These are phyloP conservation scores for Colletotrichum liaoningense DNA, from an alignment of 2,329 filamentous ascomycete genomes.

Conservation along the genomic window DNA sequence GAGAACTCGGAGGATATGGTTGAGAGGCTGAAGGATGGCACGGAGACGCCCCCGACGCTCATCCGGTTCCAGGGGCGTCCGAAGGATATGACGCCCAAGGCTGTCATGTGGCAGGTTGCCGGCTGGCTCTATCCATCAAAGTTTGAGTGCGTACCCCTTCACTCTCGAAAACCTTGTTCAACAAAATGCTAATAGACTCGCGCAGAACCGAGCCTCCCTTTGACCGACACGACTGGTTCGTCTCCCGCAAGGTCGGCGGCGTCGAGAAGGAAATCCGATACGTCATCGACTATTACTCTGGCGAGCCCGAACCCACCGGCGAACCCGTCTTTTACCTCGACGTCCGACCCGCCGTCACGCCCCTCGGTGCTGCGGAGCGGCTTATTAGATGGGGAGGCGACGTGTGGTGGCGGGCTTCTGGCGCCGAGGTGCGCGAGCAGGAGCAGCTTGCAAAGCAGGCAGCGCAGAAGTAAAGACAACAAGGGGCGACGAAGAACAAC, in stretches of 20 bases:
- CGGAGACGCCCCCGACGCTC: constrained; percentile 75
- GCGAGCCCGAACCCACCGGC: constrained; percentile 81
- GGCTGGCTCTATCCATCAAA: constrained; percentile 82
- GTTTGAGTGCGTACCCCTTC: constrained; percentile 71
- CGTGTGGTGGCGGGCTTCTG: constrained; percentile 91
- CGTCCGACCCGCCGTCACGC: constrained; percentile 88
- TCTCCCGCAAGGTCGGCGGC: constrained; percentile 78
- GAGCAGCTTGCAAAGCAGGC: constrained; percentile 22
- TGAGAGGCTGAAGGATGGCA: constrained; percentile 63
- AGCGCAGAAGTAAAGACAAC: background rate
- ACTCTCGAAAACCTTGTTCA: background rate
- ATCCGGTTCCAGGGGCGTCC: constrained; percentile 91
- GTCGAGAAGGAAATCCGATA: constrained; percentile 85
- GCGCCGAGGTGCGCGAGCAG: constrained; percentile 71
- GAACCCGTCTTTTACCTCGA: constrained; percentile 97
- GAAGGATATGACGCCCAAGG: constrained; percentile 91
- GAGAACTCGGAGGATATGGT: constrained; percentile 62
- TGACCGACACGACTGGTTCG: constrained; percentile 97
- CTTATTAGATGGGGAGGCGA: constrained; percentile 91
- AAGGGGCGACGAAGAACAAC: background rate
- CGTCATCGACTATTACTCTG: constrained; percentile 96
- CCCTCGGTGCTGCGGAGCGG: constrained; percentile 83
- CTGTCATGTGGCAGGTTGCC: constrained; percentile 83
- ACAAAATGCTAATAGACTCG: constrained; percentile 36
- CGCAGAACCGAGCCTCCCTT: constrained; percentile 85